These are phyloP conservation scores for Neurospora sp. DNA, from an alignment of 495 filamentous ascomycete genomes.

Conservation along the genomic window DNA sequence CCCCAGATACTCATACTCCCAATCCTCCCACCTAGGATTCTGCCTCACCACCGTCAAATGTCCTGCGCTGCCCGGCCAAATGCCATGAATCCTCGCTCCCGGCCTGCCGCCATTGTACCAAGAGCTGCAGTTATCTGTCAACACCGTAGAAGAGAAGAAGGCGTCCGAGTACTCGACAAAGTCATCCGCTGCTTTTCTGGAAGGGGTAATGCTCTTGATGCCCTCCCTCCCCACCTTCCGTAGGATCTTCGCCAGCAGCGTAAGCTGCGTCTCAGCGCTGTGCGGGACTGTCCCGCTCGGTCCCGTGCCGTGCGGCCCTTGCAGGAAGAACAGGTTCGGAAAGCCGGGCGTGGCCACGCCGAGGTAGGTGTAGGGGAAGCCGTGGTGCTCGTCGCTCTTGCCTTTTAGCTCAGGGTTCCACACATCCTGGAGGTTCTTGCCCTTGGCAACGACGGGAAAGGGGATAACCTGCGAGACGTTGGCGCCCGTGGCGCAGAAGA, in stretches of 20 bases:
- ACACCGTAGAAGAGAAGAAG: conserved; percentile 52
- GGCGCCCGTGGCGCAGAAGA: conserved; percentile 62
- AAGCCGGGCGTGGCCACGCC: conserved; percentile 51
- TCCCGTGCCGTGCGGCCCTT: conserved; percentile 45
- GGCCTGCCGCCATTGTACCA: conserved; percentile 60
- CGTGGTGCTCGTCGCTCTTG: conserved; percentile 35
- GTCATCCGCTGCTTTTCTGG: conserved; percentile 46
- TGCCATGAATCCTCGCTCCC: conserved; percentile 46
- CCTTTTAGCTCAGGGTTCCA: conserved; percentile 22
- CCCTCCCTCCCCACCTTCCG: conserved; percentile 55
- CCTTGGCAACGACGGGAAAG: conserved; percentile 46
- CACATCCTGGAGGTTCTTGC: conserved; percentile 36
- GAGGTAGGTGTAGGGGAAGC: conserved; percentile 57
- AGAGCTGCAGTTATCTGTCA: conserved; percentile 52
- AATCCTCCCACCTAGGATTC: conserved; percentile 65
- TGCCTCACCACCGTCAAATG: conserved; percentile 46
- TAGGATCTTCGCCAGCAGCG: conserved; percentile 53
- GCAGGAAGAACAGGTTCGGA: conserved; percentile 54
- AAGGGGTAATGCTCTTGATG: conserved; percentile 49
- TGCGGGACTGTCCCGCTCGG: conserved; percentile 44
- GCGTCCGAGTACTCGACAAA: conserved; percentile 52
- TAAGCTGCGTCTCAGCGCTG: conserved; percentile 45
- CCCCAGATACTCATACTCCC: conserved; percentile 49
- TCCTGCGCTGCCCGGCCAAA: conserved; percentile 59
- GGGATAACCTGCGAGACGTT: conserved; percentile 48